Base-by-base conservation (phyloP, 768 basidiomycete genomes). In the Tulasnella sp. region DNA sequence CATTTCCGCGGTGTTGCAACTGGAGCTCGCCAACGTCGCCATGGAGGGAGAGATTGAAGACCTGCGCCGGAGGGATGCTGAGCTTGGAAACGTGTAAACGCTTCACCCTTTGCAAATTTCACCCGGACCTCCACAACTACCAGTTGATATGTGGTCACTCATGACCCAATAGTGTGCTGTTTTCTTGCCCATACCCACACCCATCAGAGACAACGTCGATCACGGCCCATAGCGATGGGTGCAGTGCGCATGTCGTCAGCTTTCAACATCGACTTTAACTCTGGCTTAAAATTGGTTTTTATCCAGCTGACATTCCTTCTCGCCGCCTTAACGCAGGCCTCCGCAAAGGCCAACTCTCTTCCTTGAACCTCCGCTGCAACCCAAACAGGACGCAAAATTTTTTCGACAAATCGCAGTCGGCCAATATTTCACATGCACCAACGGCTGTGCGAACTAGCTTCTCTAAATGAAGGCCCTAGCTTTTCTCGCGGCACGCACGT, bases 21-120 rank as follows among this genome's bases (percentile, higher is more conserved):
- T 98, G 82, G 97, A 98, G 88, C 92, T 99, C 91, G 97, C 96
- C 24, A 97, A 96, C 85, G 89, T 92, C 60, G 95, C 96, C 40
- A 86, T 98, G 85, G 96, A 96, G 83, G 92, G 88, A 7, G 96
- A 98, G 84, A 89, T 98, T 16, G 82, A 84, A 79, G 84, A 83
- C 54, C 81, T 87, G 82, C 83, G 84, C 77, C 78, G 82, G 50
- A 84, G 83, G 72, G 85, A 86, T 75, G 72, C 46, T 44, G 79
- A 73, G 41, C 58, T 80, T 37, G 72, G 44, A 28, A 77, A 64
- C 50, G 40, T 79, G 50, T 72, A 54, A 72, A 24, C 41, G 31
- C 2, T 58, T 46, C 69, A 75, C 64, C 64, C 64, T 69, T 69
- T 69, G 64, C 64, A 69, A 69, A 69, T 69, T 69, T 34, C n/a